phyloP scores from a whole-genome alignment of 495 filamentous ascomycete genomes.

The Talaromyces wortmannii region DNA sequence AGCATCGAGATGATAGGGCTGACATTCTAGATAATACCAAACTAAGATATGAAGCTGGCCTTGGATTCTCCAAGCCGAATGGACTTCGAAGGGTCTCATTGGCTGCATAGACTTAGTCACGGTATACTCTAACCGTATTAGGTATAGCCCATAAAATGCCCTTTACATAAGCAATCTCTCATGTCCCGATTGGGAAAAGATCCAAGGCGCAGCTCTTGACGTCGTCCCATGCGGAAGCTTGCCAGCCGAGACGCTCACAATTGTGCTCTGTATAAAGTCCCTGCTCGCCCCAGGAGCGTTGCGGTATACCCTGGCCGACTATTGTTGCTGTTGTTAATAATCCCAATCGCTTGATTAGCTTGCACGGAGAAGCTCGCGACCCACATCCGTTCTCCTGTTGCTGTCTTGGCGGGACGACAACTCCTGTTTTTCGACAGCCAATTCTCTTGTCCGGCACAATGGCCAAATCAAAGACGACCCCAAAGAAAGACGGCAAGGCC shows the following conservation, averaged over 20 bases:
- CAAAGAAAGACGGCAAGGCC: slow-evolving; percentile 3
- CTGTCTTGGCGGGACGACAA: not conserved
- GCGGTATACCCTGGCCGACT: no score
- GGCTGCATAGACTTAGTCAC: not conserved
- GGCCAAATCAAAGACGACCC: not conserved
- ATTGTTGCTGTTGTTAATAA: not conserved
- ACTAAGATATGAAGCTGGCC: no score
- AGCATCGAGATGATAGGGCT: no score
- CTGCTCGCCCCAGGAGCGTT: not conserved
- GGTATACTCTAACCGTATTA: not conserved
- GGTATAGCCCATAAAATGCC: not conserved
- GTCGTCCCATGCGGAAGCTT: slow-evolving; percentile 1
- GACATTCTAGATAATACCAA: no score
- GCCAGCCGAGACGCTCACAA: not conserved
- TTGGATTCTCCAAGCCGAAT: no score
- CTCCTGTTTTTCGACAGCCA: not conserved
- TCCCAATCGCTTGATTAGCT: not conserved
- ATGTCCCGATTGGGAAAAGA: not conserved
- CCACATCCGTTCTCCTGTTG: not conserved
- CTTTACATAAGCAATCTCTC: not conserved
- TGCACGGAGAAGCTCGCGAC: not conserved
- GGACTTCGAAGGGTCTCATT: not conserved
- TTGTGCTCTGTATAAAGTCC: not conserved
- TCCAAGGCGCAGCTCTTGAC: not conserved
- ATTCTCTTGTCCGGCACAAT: not conserved